These are phyloP conservation scores for Bipolaris oryzae DNA, from an alignment of 2,329 filamentous ascomycete genomes.

Conservation along the genomic window DNA sequence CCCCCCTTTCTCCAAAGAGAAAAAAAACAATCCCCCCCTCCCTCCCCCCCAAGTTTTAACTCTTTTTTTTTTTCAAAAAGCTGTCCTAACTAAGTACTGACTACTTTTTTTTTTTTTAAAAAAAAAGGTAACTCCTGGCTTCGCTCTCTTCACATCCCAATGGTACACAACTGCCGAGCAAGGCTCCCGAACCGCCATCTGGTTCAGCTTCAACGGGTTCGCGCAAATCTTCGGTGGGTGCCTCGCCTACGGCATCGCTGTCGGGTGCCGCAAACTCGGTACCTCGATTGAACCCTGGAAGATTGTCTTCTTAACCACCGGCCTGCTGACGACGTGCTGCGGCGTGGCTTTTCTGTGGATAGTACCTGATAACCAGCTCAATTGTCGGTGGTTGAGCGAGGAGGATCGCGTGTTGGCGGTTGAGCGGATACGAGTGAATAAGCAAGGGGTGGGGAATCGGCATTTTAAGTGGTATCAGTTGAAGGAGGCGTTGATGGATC, in stretches of 20 bases:
- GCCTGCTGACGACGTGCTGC: conserved; percentile 50
- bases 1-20: too few species aligned
- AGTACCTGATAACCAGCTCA: conserved; percentile 66
- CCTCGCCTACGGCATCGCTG: conserved; percentile 68
- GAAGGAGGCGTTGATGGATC: conserved; percentile 63
- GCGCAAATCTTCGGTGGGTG: conserved; percentile 67
- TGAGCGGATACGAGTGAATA: conserved; percentile 74
- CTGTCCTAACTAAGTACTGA: too few species aligned
- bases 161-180: conserved; percentile 77
- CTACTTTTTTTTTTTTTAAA: too few species aligned
- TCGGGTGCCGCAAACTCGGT: conserved; percentile 61
- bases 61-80: too few species aligned
- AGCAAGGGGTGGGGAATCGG: conserved; percentile 75
- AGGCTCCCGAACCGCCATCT: conserved; percentile 66
- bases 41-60: too few species aligned
- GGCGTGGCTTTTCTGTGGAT: conserved; percentile 54
- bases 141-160: conserved; percentile 70
- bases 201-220: conserved; percentile 72
- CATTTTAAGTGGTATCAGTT: conserved; percentile 72
- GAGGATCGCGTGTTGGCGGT: conserved; percentile 71
- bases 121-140: conserved; percentile 66
- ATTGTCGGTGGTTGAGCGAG: conserved; percentile 67
- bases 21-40: too few species aligned
- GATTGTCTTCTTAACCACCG: conserved; percentile 58
- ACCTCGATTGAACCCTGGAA: conserved; percentile 69